Base-by-base conservation (phyloP, 2,329 filamentous ascomycete genomes). In the Coniochaeta sp. region DNA sequence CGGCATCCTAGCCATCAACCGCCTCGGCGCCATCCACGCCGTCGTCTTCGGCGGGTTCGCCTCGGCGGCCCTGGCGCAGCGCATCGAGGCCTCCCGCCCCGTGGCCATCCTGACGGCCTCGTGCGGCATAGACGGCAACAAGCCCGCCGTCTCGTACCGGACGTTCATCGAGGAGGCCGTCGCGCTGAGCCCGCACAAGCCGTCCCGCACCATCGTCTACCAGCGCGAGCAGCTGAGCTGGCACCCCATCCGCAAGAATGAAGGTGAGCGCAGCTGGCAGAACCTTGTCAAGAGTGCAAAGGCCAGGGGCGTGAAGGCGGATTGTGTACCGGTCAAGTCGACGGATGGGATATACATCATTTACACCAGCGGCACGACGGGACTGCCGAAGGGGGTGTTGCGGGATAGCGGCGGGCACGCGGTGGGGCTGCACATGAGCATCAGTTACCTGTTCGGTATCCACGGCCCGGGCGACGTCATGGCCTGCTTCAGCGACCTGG, bases 31-130 rank as follows among this genome's bases (percentile, higher is more conserved):
- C 14, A 83, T 96, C 50, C 92, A 97, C 65, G 85, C 89, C 3
- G 89, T 95, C 4, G 92, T 97, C 3, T 96, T 96, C 67, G 92
- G 92, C 38, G 91, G 92, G 0, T 97, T 97, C 65, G 90, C 89
- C 0, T 77, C 91, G 0, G 75, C 78, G 9, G 88, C 91, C 4
- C 76, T 96, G 42, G 89, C 91, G 1, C 91, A 96, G 69, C 81
- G 91, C 24, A 95, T 97, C 58, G 90, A 95, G 49, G 87, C 88
- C 0, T 89, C 87, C 8, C 79, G 79, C 30, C 89, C 91, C 7
- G 80, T 81, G 8, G 83, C 80, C 9, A 82, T 96, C 48, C 79
- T 96, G 65, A 96, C 91, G 0, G 91, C 91, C 0, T 95, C 89
- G 8, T 96, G 91, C 67, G 91, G 91, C 30, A 91, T 96, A 52